phyloP scores from a whole-genome alignment of 2,329 filamentous ascomycete genomes.

The Aureobasidium sp. region DNA sequence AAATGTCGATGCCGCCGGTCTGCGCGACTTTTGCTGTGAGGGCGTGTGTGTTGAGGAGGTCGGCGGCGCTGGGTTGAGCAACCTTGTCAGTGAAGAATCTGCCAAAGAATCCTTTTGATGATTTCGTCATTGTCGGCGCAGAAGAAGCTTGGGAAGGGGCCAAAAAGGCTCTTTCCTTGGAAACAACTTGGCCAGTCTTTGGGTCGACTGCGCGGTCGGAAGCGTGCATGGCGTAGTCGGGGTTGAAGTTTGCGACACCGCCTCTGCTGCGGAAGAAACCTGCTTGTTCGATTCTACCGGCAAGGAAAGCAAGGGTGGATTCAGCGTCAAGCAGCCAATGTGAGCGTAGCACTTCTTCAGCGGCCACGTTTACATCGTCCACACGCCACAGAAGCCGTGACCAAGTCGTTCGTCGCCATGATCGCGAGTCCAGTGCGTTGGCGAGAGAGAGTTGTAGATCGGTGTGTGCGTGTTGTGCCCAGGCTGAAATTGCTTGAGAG shows the following conservation, averaged over 20 bases:
- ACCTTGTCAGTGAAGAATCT: constrained; percentile 5
- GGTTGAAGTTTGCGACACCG: constrained; percentile 8
- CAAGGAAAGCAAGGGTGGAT: constrained; percentile 72
- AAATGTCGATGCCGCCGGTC: constrained; percentile 25
- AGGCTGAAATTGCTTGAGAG: constrained; percentile 55
- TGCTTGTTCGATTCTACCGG: constrained; percentile 65
- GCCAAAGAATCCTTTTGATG: constrained; percentile 9
- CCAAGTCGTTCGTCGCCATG: constrained; percentile 79
- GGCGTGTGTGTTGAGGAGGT: constrained; percentile 25
- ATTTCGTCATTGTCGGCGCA: constrained; percentile 18
- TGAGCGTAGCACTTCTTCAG: constrained; percentile 67
- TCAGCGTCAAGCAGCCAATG: constrained; percentile 74
- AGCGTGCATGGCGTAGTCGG: constrained; percentile 9
- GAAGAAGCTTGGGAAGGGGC: constrained; percentile 13
- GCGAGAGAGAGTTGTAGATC: constrained; percentile 78
- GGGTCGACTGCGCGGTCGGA: constrained; percentile 5
- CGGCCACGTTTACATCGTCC: constrained; percentile 81
- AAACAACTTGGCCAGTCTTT: constrained; percentile 1
- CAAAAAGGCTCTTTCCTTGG: constrained; percentile 21
- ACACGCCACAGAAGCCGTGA: constrained; percentile 95
- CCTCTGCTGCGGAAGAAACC: constrained; percentile 35
- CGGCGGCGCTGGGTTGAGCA: constrained; percentile 20
- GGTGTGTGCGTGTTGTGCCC: constrained; percentile 73
- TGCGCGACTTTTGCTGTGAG: constrained; percentile 23
- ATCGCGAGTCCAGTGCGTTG: constrained; percentile 63